phyloP scores from a whole-genome alignment of 83 land plant genomes.

The Picea mariana region DNA sequence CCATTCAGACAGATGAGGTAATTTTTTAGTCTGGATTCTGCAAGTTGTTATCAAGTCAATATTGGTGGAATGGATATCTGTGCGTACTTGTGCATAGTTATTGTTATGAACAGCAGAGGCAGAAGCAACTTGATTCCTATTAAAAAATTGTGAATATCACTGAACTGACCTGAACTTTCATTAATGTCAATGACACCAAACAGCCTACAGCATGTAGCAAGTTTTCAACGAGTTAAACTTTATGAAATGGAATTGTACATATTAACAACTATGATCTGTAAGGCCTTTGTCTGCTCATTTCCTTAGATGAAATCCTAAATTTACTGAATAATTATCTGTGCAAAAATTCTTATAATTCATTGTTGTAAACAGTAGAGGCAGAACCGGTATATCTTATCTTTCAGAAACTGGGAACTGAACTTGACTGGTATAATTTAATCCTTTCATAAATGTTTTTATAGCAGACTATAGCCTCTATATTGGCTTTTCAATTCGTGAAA shows the following conservation, averaged over 20 bases:
- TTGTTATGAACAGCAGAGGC: not conserved
- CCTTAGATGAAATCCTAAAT: not conserved
- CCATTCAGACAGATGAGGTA: conserved; percentile 94
- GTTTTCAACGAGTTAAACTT: not conserved
- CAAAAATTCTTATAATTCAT: too few relatives aligned
- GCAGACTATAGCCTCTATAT: too few relatives aligned
- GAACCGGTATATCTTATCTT: too few relatives aligned
- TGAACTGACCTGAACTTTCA: not conserved
- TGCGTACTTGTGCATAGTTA: not conserved
- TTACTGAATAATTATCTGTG: not conserved
- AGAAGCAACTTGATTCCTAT: too few relatives aligned
- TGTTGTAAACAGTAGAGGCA: too few relatives aligned
- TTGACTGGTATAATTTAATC: too few relatives aligned
- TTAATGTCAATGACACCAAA: not conserved
- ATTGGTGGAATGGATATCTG: not conserved
- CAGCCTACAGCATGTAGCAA: not conserved
- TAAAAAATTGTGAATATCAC: too few relatives aligned
- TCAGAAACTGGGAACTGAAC: too few relatives aligned
- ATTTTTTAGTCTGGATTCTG: conserved; percentile 40
- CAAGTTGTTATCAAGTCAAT: not conserved
- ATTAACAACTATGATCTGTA: not conserved
- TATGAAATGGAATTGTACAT: not conserved
- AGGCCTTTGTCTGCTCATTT: not conserved
- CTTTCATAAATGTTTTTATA: too few relatives aligned
- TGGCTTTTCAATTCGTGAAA: too few relatives aligned